phyloP scores from a whole-genome alignment of 306 rosid genomes.

The Vigna angularis region DNA sequence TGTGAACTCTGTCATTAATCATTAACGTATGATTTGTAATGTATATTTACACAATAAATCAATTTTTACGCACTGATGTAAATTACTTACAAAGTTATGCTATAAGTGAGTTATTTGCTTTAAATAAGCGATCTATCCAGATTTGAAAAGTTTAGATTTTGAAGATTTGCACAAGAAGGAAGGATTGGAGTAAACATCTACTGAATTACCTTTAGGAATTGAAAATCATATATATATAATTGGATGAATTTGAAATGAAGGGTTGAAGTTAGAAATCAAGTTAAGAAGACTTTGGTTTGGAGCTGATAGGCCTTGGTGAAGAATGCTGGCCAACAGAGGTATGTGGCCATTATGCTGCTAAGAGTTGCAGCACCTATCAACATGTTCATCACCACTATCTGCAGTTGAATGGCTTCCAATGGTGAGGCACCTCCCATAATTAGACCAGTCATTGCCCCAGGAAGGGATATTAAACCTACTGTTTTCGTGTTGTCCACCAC shows the following conservation, averaged over 20 bases:
- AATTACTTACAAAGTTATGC: background rate
- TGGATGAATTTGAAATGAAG: background rate
- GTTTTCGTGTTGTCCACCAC: conserved; percentile 93
- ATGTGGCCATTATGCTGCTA: conserved; percentile 89
- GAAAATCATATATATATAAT: background rate
- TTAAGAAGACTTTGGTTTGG: conserved; percentile 73
- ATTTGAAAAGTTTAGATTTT: background rate
- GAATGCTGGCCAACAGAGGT: conserved; percentile 90
- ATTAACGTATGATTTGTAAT: no score
- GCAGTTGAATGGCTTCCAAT: conserved; percentile 89
- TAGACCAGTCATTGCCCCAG: conserved; percentile 98
- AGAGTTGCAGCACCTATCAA: conserved; percentile 88
- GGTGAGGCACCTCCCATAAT: conserved; percentile 99
- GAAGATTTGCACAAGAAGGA: no score
- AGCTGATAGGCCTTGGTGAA: conserved; percentile 90
- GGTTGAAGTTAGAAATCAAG: conserved; percentile 10
- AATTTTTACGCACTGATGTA: background rate
- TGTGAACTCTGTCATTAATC: no score
- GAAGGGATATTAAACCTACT: conserved; percentile 89
- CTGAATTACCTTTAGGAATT: background rate
- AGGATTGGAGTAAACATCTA: background rate
- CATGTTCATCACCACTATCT: conserved; percentile 96
- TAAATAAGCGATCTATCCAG: no score
- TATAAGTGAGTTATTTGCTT: background rate
- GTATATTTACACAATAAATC: no score